Evolutionary conservation across 305 asterid genomes (phyloP).

Genomic region (Salvia sclarea): DNA sequence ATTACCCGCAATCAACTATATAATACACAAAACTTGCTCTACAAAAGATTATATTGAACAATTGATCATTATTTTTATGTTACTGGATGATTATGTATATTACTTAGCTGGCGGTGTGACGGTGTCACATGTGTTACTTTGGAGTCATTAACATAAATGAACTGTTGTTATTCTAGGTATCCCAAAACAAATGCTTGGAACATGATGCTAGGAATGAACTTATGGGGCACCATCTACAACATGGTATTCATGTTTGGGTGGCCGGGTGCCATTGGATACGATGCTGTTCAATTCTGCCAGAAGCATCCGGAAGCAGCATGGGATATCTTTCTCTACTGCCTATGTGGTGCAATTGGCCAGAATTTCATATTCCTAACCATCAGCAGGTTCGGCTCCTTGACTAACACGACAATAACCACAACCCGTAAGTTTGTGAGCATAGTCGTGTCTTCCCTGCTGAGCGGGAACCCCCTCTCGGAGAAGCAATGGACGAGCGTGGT

Average conservation of each 20-base stretch:
- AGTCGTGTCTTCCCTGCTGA: slow-evolving; percentile 77
- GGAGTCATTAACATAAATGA: neutral
- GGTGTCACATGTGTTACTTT: neutral
- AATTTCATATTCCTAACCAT: slow-evolving; percentile 87
- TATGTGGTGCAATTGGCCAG: slow-evolving; percentile 94
- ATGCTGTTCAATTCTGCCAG: slow-evolving; percentile 78
- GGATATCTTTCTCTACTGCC: slow-evolving; percentile 82
- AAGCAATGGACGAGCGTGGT: slow-evolving; percentile 87
- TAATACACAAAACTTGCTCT: neutral
- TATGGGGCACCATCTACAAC: slow-evolving; percentile 94
- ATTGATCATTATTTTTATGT: too few species aligned
- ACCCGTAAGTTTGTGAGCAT: slow-evolving; percentile 96
- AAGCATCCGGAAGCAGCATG: slow-evolving; percentile 91
- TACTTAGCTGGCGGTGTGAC: neutral
- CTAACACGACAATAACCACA: slow-evolving; percentile 92
- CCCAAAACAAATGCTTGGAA: slow-evolving; percentile 91
- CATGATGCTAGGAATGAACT: slow-evolving; percentile 95
- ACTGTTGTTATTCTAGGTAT: slow-evolving; percentile 51
- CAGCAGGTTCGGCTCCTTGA: slow-evolving; percentile 83
- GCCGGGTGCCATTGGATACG: slow-evolving; percentile 78
- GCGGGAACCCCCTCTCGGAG: slow-evolving; percentile 81
- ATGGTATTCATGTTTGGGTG: slow-evolving; percentile 82
- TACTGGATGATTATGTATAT: neutral
- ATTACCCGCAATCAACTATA: neutral
- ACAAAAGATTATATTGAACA: neutral